phyloP scores from a whole-genome alignment of 2,329 filamentous ascomycete genomes.

The Alternaria arbusti region DNA sequence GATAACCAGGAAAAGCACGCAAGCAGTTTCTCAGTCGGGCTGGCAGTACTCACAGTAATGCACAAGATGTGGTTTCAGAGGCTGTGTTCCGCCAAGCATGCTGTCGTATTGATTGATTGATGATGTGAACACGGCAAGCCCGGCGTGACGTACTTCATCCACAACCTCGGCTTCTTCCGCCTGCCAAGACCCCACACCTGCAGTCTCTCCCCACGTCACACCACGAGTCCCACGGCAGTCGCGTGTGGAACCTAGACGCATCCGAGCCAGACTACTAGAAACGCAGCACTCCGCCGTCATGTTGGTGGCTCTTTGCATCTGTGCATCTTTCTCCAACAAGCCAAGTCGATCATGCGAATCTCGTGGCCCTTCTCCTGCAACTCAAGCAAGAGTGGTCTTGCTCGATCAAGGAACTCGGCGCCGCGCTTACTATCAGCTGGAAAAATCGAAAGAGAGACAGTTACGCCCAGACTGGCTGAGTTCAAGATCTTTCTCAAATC shows the following conservation, averaged over 20 bases:
- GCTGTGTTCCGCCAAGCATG: conserved; percentile 10
- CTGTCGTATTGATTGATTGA: background rate
- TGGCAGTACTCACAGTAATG: background rate
- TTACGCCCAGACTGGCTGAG: background rate
- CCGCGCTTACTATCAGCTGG: background rate
- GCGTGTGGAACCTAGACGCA: background rate
- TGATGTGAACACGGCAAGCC: conserved; percentile 2
- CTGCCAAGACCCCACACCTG: background rate
- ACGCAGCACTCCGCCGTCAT: background rate
- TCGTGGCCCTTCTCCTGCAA: background rate
- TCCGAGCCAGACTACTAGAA: background rate
- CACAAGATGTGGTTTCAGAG: background rate
- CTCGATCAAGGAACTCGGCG: background rate
- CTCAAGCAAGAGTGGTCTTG: background rate
- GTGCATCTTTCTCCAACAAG: background rate
- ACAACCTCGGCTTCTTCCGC: background rate
- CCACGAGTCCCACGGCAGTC: background rate
- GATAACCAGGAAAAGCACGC: background rate
- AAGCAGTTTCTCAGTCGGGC: background rate
- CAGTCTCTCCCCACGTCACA: background rate
- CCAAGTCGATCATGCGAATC: background rate
- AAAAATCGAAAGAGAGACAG: background rate
- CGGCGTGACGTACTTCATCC: conserved; percentile 3
- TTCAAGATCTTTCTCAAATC: background rate
- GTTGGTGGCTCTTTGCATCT: background rate